Conservation (phyloP, 75 land plant species). For the Selaginella moellendorffii region DNA sequence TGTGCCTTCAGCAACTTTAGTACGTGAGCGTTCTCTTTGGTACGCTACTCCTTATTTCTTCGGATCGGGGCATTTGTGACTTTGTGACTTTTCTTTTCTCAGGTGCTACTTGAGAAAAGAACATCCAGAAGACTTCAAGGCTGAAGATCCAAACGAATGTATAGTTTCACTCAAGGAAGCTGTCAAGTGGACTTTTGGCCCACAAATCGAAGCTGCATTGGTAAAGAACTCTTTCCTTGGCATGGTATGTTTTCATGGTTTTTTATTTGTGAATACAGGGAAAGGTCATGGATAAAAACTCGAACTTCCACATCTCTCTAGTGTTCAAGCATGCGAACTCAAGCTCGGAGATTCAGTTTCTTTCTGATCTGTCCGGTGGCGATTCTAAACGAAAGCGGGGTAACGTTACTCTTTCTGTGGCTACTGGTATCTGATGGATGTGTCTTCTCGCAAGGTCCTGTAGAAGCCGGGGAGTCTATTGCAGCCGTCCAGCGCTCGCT, state of each 20-base stretch:
- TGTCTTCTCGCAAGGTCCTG: neutral
- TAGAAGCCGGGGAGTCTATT: slow-evolving; percentile 28
- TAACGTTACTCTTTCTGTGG: neutral
- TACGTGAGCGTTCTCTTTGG: neutral
- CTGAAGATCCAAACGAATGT: slow-evolving; percentile 14
- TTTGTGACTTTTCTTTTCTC: too few species aligned
- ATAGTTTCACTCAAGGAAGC: slow-evolving; percentile 55
- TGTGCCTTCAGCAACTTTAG: neutral
- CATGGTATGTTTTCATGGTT: neutral
- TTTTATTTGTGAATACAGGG: neutral
- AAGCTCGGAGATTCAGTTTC: neutral
- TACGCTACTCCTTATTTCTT: neutral
- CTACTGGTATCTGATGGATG: neutral
- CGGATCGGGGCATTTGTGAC: neutral
- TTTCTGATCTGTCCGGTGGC: neutral
- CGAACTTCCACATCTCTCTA: neutral
- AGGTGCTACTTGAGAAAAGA: slow-evolving; percentile 51
- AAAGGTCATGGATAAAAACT: neutral
- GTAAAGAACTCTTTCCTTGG: neutral
- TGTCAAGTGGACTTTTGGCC: slow-evolving; percentile 38
- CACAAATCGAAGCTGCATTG: neutral
- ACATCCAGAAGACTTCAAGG: slow-evolving; percentile 39
- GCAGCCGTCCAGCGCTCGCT: slow-evolving; percentile 19
- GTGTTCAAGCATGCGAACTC: neutral
- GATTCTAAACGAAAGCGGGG: neutral